Evolutionary conservation across 2,329 filamentous ascomycete species (phyloP), one percentile per base, ranked within the genome.

Genomic region (Verticillium tricorpus): DNA sequence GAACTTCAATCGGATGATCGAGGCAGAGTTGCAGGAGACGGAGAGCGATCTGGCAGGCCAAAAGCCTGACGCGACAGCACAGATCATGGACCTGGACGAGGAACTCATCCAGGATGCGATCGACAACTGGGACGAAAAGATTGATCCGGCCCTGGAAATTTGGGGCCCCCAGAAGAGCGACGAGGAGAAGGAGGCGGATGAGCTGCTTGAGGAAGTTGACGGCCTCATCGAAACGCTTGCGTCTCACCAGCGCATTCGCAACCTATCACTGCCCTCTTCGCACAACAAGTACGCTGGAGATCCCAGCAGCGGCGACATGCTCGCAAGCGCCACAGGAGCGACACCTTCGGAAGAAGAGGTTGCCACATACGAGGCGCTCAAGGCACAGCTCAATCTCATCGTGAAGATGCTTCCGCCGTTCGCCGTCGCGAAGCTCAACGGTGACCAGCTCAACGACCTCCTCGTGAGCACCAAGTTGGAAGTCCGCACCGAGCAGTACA

Each of bases 381-480:
- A 90, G 71, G 84, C 88, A 4, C 91, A 93, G 70, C 79, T 97
- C 22, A 80, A 86, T 0, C 78, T 93, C 34, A 86, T 96, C 65
- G 84, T 96, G 63, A 83, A 89, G 66, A 86, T 84, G 45, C 77
- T 97, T 12, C 93, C 93, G 1, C 93, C 93, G 1, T 95, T 92
- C 71, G 91, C 90, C 1, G 90, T 97, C 28, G 89, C 93, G 6
- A 94, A 95, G 69, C 79, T 97, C 64, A 89, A 96, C 69, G 92
- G 92, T 11, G 90, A 96, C 71, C 90, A 93, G 72, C 77, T 96
- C n/a, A 89, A 89, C 34, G 90, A 93, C 62, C 79, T 97, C 57
- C 89, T 91, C 65, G 89, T 96, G 71, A 94, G 89, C 76, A 91
- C 87, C 56, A 92, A 87, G 71, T 84, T 97, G 22, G 78, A 92